Base-by-base conservation (phyloP, 2,329 filamentous ascomycete species). In the Fusarium veterinarium region DNA sequence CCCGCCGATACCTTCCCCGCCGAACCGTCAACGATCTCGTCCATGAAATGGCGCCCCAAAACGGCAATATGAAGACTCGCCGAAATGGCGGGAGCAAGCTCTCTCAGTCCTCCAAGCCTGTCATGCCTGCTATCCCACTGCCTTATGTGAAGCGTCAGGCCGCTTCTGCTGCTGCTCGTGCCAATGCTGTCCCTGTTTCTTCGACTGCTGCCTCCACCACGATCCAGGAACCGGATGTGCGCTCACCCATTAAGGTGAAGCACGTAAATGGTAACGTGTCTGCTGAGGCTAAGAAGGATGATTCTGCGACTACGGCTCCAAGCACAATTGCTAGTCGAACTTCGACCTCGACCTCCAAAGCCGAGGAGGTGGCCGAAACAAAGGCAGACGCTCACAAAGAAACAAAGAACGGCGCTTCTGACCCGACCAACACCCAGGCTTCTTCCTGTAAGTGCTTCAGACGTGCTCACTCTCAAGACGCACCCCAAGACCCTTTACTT, bases 81-180 rank as follows among this genome's bases (percentile, higher is more conserved):
- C 78, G 78, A 72, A 71, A 73, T 64, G 76, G 71, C 60, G 60
- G 71, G 52, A 73, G 72, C 74, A 80, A 78, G 76, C 77, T 79
- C 67, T 75, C 74, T 62, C 77, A 79, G 59, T 75, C 72, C 64
- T 68, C 77, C 64, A 82, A 81, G 71, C 77, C 80, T 52, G 77
- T 84, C 44, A 75, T 81, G 63, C 82, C 83, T 65, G 83, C 79
- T 61, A 79, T 84, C 49, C 83, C 83, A 53, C 72, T 84, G 68
- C 81, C 81, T 23, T 79, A 82, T 68, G 77, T 81, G 56, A 84
- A 82, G 72, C 81, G 82, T 62, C 79, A 83, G 72, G 79, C 80
- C 63, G 79, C 80, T 41, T 75, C 79, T 16, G 74, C 79, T 28
- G 77, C 80, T 37, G 77, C 77, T 56, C 76, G 80, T 61, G 69